Evolutionary conservation across 345 rosid species (phyloP), one percentile per base, ranked within the genome.

Genomic region (Brassica cretica): DNA sequence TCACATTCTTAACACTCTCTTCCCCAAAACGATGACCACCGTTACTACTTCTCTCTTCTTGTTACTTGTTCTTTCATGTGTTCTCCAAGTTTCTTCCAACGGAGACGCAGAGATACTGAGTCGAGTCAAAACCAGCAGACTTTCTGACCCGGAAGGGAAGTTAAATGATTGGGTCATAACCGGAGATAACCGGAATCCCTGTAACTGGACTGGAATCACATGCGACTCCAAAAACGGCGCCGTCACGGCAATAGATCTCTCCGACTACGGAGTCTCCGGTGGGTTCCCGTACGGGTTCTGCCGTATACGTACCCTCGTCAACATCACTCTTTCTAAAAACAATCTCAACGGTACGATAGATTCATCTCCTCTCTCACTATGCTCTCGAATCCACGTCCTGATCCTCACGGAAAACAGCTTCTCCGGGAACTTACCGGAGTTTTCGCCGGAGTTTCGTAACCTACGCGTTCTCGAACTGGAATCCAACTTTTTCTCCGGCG

Each of bases 181-280:
- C 41, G 19, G 77, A 56, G 81, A 62, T 30, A 75, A 67, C 18
- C 84, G 19, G 11, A 83, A 46, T 60, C 88, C 90, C 0, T 92
- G 97, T 78, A 84, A 88, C 37, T 92, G 95, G 93, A 83, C 88
- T 1, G 97, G 96, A 75, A 72, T 90, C 35, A 63, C 80, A 46
- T 92, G 96, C 75, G 84, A 84, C 9, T 0, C 60, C 59, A 78
- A 10, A 0, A 86, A 78, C 63, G 46, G 59, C 8, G 21, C 85
- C 6, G 91, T 92, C 63, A 62, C 85, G 6, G 70, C 88, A 2
- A 75, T 92, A 32, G 85, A 92, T 80, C 78, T 92, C 35, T 49
- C 90, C 27, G 80, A 29, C 3, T 73, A 83, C 14, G 76, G 76
- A 66, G 9, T 92, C 33, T 60, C 77, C 9, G 93, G 97, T 5